Evolutionary conservation across 768 basidiomycete species (phyloP), one percentile per base, ranked within the genome.

Genomic region (Boletus sp.): DNA sequence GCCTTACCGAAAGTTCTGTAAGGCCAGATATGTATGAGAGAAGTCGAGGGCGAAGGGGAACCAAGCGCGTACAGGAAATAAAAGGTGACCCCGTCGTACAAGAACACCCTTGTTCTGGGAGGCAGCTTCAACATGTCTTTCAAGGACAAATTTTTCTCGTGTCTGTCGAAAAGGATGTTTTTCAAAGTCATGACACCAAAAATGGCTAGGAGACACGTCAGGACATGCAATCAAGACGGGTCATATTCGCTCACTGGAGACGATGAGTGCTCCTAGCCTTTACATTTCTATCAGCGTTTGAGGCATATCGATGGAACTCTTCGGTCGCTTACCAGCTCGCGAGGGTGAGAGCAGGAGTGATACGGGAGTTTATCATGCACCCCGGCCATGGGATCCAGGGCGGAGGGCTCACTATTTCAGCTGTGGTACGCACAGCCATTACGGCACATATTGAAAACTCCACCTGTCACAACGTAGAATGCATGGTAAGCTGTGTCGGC

Each of bases 171-270:
- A 42, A 55, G 37, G 11, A 47, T 46, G 1, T 35, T 33, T 32
- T 49, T 62, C 44, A 66, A 10, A 30, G 64, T 64, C 51, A 66
- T 46, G 37, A 42, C 14, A n/a, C 42, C 64, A 39, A 65, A 55
- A 19, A 57, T 43, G 14, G 58, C 64, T 65, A 25, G 13, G 2
- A 19, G 21, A 34, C 45, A 43, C 11, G 39, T 66, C 32, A 59
- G 25, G 13, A 40, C 33, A 21, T 4, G 7, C 15, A 34, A 19
- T 23, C 5, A 25, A 32, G 7, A 13, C 7, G 11, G 11, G 29
- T 43, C n/a, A 10, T 23, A 4, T 29, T 17, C 9, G 35, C 65
- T 29, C 25, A 67, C 64, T 65, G 17, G 63, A 49, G 7, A 64
- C 52, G 29, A 55, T 9, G 42, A 66, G 57, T 15, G 57, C 55